A percentile compares a stretch with the other conserved stretches of the same genome.
These are phyloP conservation scores for Blumeriella jaapii DNA, from an alignment of 2,329 filamentous ascomycete species.

Conservation along the genomic window DNA sequence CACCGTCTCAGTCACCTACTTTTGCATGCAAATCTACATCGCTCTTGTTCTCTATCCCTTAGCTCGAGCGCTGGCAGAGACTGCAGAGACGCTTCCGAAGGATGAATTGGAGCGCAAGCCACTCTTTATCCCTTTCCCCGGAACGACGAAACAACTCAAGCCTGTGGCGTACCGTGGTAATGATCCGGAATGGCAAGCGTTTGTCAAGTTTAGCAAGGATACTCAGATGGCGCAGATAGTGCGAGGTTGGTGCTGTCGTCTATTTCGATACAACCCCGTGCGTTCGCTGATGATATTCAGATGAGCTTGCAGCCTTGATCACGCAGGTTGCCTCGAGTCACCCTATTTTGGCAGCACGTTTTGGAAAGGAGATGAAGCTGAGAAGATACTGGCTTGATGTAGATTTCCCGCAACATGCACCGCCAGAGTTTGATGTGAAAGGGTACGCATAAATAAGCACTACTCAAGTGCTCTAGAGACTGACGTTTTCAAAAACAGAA, in stretches of 20 bases:
- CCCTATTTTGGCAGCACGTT: conserved; percentile 32
- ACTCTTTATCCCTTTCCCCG: conserved; percentile 51
- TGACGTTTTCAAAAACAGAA: conserved; percentile 29
- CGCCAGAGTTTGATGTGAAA: conserved; percentile 45
- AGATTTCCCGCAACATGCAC: conserved; percentile 45
- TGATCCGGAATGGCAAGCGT: conserved; percentile 54
- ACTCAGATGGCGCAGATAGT: conserved; percentile 31
- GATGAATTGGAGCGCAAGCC: conserved; percentile 34
- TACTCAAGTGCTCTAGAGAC: background rate
- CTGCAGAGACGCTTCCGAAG: conserved; percentile 33
- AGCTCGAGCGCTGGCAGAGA: conserved; percentile 25
- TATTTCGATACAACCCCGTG: background rate
- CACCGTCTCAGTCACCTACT: conserved; percentile 27
- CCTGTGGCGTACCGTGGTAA: conserved; percentile 40
- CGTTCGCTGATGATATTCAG: conserved; percentile 27
- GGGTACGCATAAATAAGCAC: conserved; percentile 36
- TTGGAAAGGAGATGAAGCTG: conserved; percentile 38
- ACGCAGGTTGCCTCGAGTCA: conserved; percentile 33
- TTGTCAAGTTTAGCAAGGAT: conserved; percentile 46
- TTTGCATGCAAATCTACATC: conserved; percentile 34
- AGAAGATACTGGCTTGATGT: conserved; percentile 48
- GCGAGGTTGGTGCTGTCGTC: conserved; percentile 9
- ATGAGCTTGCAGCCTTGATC: conserved; percentile 35
- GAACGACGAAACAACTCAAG: conserved; percentile 39
- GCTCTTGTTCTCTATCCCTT: conserved; percentile 37